Conservation (phyloP, 257 asterid genomes). For the Paraleonurus japonicus region DNA sequence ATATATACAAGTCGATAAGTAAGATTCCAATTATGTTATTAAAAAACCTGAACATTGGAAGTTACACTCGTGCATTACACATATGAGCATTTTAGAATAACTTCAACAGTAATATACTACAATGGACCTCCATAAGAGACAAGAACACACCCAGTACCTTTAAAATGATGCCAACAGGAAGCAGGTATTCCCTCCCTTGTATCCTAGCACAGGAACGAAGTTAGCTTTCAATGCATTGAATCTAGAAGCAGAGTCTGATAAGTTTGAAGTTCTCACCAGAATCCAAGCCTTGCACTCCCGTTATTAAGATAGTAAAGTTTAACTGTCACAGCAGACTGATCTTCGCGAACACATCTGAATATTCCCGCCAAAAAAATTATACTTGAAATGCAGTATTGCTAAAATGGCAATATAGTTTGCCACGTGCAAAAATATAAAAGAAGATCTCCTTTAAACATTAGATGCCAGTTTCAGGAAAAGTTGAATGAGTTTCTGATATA, state of each 20-base stretch:
- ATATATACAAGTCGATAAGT: not conserved
- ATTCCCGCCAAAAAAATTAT: slow-evolving; percentile 11
- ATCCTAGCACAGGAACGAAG: slow-evolving; percentile 53
- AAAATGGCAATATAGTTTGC: not conserved
- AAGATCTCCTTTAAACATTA: slow-evolving; percentile 14
- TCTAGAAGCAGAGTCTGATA: slow-evolving; percentile 11
- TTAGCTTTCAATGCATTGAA: slow-evolving; percentile 27
- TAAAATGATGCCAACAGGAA: slow-evolving; percentile 89
- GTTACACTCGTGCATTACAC: not conserved
- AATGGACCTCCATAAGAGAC: slow-evolving; percentile 22
- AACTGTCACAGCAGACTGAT: slow-evolving; percentile 74
- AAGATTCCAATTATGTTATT: slow-evolving; percentile 1
- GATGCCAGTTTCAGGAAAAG: slow-evolving; percentile 14
- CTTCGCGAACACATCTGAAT: slow-evolving; percentile 93
- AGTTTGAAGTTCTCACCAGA: slow-evolving; percentile 64
- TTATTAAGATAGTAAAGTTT: slow-evolving; percentile 79
- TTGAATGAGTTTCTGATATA: slow-evolving; percentile 1
- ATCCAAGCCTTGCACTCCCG: slow-evolving; percentile 99
- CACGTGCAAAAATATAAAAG: slow-evolving; percentile 6
- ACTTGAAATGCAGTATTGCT: slow-evolving; percentile 6
- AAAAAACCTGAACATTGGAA: not conserved
- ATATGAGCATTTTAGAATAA: slow-evolving; percentile 1
- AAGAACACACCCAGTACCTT: slow-evolving; percentile 52
- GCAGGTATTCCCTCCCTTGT: slow-evolving; percentile 92
- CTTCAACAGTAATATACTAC: slow-evolving; percentile 3